Evolutionary conservation across 441 rosid genomes (phyloP).

Genomic region (Gossypium davidsonii): DNA sequence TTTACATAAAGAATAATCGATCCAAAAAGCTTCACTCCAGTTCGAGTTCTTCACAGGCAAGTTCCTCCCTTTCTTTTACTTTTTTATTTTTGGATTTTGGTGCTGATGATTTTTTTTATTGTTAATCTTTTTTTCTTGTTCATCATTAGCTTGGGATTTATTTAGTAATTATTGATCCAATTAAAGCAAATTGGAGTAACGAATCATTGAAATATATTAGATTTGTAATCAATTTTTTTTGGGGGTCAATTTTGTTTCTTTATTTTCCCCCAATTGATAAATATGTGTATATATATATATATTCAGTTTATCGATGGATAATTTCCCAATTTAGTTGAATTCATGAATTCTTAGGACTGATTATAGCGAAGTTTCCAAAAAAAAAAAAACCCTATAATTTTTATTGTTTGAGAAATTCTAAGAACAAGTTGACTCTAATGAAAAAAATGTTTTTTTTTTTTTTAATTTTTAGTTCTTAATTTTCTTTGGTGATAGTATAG

Average conservation of each 20-base stretch:
- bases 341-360: background rate
- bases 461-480: background rate
- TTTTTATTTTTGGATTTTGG: background rate
- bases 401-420: background rate
- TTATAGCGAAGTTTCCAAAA: background rate
- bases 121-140: background rate
- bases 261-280: background rate
- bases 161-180: background rate
- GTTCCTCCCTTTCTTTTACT: background rate
- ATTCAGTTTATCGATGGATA: background rate
- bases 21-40: background rate
- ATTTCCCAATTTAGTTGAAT: background rate
- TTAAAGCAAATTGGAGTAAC: background rate
- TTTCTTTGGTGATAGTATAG: background rate
- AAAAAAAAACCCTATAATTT: background rate
- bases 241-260: background rate
- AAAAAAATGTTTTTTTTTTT: background rate
- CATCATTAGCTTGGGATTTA: background rate
- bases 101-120: background rate
- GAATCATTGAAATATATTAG: background rate
- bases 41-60: background rate
- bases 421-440: background rate
- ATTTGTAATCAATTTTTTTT: background rate
- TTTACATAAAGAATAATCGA: background rate
- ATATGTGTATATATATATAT: background rate